These are phyloP conservation scores for Bipolaris oryzae DNA, from an alignment of 2,329 filamentous ascomycete species.

Conservation along the genomic window DNA sequence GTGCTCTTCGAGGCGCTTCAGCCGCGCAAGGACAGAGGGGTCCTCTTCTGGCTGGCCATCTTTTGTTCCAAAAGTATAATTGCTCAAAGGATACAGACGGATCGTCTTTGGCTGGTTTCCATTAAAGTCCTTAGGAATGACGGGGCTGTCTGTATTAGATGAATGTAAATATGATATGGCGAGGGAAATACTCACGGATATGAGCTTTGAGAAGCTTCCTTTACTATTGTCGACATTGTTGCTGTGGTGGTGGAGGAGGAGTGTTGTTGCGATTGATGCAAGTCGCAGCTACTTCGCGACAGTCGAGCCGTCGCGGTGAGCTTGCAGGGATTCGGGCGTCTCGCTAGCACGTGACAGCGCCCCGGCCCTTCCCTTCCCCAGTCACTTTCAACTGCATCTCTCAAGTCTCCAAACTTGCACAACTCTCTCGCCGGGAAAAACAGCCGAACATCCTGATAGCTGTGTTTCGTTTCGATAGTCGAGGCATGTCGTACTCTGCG, in stretches of 20 bases:
- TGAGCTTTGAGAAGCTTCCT: conserved; percentile 75
- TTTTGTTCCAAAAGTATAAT: conserved; percentile 99
- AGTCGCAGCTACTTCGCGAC: conserved; percentile 22
- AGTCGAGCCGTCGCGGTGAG: conserved; percentile 13
- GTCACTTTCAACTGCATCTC: not conserved
- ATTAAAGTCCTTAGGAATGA: conserved; percentile 82
- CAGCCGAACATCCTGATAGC: not conserved
- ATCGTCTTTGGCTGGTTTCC: conserved; percentile 88
- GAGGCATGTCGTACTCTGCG: conserved; percentile 58
- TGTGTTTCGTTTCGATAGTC: not conserved
- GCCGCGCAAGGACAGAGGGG: conserved; percentile 87
- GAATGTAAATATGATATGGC: fast-evolving
- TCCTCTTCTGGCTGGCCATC: conserved; percentile 98
- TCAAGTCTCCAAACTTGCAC: not conserved
- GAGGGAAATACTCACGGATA: conserved; percentile 59
- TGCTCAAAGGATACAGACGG: conserved; percentile 90
- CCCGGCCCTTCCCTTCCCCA: not conserved
- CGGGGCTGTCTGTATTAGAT: conserved; percentile 60
- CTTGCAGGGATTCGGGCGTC: conserved; percentile 14
- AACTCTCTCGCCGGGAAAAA: not conserved
- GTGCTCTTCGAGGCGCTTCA: conserved; percentile 95
- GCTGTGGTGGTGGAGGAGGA: not conserved
- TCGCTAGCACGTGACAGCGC: conserved; percentile 16
- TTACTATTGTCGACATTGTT: conserved; percentile 83
- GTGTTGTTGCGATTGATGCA: conserved; percentile 11